Percentiles rank a stretch among this genome's conserved stretches.
These are phyloP conservation scores for Drosera spatulata DNA, from an alignment of 179 eudicot species.

Conservation along the genomic window DNA sequence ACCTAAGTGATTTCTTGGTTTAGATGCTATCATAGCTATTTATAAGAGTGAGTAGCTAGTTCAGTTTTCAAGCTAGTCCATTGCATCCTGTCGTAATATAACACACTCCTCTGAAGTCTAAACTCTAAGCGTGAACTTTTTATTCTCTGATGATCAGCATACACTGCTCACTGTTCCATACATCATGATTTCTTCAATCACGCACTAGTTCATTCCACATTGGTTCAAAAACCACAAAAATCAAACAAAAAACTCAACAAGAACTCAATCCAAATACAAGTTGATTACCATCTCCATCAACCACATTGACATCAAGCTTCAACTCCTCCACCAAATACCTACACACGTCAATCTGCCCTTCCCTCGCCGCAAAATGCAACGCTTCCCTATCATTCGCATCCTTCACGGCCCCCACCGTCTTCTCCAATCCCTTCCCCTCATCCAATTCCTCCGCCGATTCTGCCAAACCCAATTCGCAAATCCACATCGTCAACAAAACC, in stretches of 20 bases:
- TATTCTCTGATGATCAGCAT: too few species aligned
- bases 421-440: constrained; percentile 73
- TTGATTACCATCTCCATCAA: constrained; percentile 79
- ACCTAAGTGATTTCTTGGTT: too few species aligned
- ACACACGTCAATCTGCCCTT: constrained; percentile 85
- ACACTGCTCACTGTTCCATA: too few species aligned
- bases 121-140: too few species aligned
- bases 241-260: background rate
- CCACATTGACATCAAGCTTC: constrained; percentile 62
- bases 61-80: too few species aligned
- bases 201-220: background rate
- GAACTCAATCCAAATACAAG: background rate
- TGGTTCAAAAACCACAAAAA: background rate
- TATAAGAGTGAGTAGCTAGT: too few species aligned
- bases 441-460: constrained; percentile 65
- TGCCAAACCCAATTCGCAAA: constrained; percentile 8
- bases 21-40: too few species aligned
- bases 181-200: background rate
- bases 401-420: constrained; percentile 65
- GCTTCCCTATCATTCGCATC: constrained; percentile 93
- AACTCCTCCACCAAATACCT: constrained; percentile 86
- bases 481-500: background rate
- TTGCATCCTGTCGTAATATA: background rate
- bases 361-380: constrained; percentile 89
- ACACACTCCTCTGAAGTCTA: background rate